Conservation (phyloP, 2,329 filamentous ascomycete genomes). For the Mycogone perniciosa region DNA sequence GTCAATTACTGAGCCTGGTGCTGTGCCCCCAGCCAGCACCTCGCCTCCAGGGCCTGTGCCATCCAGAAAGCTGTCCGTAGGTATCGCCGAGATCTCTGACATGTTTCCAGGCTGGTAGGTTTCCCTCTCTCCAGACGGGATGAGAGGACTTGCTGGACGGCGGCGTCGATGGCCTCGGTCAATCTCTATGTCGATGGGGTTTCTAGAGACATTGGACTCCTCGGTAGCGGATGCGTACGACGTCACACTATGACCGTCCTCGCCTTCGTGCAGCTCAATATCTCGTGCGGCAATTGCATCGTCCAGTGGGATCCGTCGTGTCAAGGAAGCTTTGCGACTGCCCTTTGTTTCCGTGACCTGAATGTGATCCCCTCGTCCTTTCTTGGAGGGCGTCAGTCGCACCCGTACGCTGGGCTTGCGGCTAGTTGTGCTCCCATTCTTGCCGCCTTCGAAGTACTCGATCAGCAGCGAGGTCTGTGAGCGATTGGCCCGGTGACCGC, state of each 20-base stretch:
- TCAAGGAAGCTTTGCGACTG: constrained; percentile 58
- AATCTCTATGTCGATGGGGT: constrained; percentile 87
- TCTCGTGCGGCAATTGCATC: constrained; percentile 35
- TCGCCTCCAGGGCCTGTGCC: constrained; percentile 44
- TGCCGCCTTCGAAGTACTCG: constrained; percentile 87
- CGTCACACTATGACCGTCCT: constrained; percentile 60
- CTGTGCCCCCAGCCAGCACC: neutral
- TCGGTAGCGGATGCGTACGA: constrained; percentile 75
- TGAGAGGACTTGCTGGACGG: constrained; percentile 62
- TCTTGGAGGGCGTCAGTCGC: constrained; percentile 73
- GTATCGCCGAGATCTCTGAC: constrained; percentile 81
- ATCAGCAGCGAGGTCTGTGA: constrained; percentile 90
- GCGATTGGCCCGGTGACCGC: constrained; percentile 49
- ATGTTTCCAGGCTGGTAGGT: constrained; percentile 59
- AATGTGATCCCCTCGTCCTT: constrained; percentile 65
- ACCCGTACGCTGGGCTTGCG: constrained; percentile 76
- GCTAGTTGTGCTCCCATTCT: constrained; percentile 49
- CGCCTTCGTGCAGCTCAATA: constrained; percentile 40
- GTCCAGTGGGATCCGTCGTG: constrained; percentile 48
- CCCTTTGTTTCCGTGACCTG: constrained; percentile 79
- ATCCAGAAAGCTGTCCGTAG: constrained; percentile 55
- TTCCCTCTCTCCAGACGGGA: constrained; percentile 49
- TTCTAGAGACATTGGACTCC: constrained; percentile 68
- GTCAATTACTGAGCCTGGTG: constrained; percentile 27
- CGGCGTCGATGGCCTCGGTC: constrained; percentile 53